phyloP scores from a whole-genome alignment of 228 moss, liverwort and hornwort species.

The Sphagnum fallax region DNA sequence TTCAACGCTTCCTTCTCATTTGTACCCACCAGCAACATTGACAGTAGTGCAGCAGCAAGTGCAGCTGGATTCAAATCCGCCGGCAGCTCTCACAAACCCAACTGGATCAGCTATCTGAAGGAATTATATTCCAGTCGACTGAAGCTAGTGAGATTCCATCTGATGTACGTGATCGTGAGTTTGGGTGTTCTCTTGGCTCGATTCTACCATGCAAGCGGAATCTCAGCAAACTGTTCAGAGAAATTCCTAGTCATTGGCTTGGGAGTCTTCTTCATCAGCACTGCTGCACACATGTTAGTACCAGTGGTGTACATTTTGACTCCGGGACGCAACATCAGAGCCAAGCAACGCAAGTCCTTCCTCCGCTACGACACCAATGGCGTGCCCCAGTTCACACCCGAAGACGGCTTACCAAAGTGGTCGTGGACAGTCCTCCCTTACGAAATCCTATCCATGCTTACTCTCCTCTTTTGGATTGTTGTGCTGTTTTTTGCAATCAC shows the following conservation, averaged over 20 bases:
- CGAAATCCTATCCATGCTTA: neutral
- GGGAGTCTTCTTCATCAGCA: conserved; percentile 11
- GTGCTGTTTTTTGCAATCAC: neutral
- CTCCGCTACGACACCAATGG: conserved; percentile 10
- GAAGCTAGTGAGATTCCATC: conserved; percentile 9
- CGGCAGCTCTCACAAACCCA: too few species aligned
- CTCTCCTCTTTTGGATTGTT: neutral
- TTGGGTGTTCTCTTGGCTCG: conserved; percentile 2
- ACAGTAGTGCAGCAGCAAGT: conserved; percentile 5
- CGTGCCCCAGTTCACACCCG: conserved; percentile 7
- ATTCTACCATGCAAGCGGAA: neutral
- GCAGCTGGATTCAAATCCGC: neutral
- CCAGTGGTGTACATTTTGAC: conserved; percentile 11
- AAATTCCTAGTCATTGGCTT: conserved; percentile 11
- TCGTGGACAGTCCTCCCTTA: too few species aligned
- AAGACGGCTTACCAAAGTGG: neutral
- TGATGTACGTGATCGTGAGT: conserved; percentile 1
- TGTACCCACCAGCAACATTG: conserved; percentile 33
- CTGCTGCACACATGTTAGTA: conserved; percentile 12
- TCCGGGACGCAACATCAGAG: conserved; percentile 5
- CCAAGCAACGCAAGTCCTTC: conserved; percentile 10
- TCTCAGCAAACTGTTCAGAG: conserved; percentile 5
- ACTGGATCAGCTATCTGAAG: neutral
- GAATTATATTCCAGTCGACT: conserved; percentile 1
- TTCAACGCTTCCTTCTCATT: conserved; percentile 40